phyloP scores from a whole-genome alignment of 495 filamentous ascomycete genomes.

The Polyplosphaeria fusca region DNA sequence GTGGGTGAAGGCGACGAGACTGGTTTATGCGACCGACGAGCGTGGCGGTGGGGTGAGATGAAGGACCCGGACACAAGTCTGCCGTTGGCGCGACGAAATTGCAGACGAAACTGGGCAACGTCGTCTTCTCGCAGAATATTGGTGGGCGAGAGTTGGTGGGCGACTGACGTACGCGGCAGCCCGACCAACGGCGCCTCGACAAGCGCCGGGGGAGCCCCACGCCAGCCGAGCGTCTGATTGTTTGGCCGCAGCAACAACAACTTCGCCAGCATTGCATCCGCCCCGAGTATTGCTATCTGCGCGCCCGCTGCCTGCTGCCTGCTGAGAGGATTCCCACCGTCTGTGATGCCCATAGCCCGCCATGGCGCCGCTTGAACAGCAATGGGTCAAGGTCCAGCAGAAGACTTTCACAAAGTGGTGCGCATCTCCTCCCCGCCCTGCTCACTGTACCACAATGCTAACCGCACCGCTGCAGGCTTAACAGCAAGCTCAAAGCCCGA shows the following conservation, averaged over 20 bases:
- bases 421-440: slow-evolving; percentile 27
- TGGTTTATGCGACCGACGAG: too few species aligned
- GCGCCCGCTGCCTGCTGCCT: background rate
- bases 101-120: too few species aligned
- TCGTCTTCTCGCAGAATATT: background rate
- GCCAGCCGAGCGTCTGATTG: slow-evolving; percentile 2
- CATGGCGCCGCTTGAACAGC: slow-evolving; percentile 72
- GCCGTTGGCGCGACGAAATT: too few species aligned
- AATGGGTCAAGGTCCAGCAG: slow-evolving; percentile 94
- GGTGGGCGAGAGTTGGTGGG: slow-evolving; percentile 8
- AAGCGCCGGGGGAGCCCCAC: slow-evolving; percentile 8
- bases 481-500: slow-evolving; percentile 82
- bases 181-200: background rate
- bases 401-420: slow-evolving; percentile 99
- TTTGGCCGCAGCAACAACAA: slow-evolving; percentile 21
- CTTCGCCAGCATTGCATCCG: too few species aligned
- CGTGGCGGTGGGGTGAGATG: too few species aligned
- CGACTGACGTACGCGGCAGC: background rate
- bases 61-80: too few species aligned
- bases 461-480: slow-evolving; percentile 61
- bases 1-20: too few species aligned
- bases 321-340: background rate
- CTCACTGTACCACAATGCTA: slow-evolving; percentile 20
- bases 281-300: slow-evolving; percentile 14
- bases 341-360: slow-evolving; percentile 19